Percentiles rank a stretch among this genome's conserved stretches.
phyloP scores from a whole-genome alignment of 2,329 filamentous ascomycete species.

The Curvularia sp. region DNA sequence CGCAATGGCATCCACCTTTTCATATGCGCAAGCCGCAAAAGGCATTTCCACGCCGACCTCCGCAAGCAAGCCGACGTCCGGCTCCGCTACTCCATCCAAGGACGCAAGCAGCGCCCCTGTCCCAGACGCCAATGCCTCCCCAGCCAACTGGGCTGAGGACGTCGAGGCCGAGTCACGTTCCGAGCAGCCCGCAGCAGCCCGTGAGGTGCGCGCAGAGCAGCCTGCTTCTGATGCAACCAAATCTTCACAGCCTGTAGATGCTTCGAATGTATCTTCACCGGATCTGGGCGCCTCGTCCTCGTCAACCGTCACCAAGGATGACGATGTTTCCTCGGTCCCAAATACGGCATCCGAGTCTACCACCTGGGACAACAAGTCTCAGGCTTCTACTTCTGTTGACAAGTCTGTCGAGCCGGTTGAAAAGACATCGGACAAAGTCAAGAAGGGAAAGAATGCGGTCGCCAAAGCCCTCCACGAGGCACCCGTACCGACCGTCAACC shows the following conservation, averaged over 20 bases:
- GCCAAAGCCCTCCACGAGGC: constrained; percentile 76
- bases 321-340: constrained; percentile 66
- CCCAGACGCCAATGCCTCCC: constrained; percentile 40
- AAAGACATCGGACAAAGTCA: constrained; percentile 63
- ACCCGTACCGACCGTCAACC: constrained; percentile 81
- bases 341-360: constrained; percentile 70
- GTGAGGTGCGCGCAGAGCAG: constrained; percentile 31
- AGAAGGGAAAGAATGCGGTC: constrained; percentile 49
- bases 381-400: constrained; percentile 69
- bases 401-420: constrained; percentile 61
- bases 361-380: constrained; percentile 71
- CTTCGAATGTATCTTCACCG: constrained; percentile 56
- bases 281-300: constrained; percentile 62
- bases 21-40: constrained; percentile 95
- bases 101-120: constrained; percentile 40
- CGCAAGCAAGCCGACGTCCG: constrained; percentile 55
- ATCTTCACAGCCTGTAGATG: constrained; percentile 23
- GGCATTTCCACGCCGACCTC: constrained; percentile 64
- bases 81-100: constrained; percentile 52
- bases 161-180: constrained; percentile 49
- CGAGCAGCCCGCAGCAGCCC: constrained; percentile 35
- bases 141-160: constrained; percentile 57
- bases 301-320: constrained; percentile 63
- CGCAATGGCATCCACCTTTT: constrained; percentile 66
- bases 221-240: constrained; percentile 28